Evolutionary conservation across 345 rosid genomes (phyloP), one percentile per base, ranked within the genome.

Genomic region (Hibiscus trionum): DNA sequence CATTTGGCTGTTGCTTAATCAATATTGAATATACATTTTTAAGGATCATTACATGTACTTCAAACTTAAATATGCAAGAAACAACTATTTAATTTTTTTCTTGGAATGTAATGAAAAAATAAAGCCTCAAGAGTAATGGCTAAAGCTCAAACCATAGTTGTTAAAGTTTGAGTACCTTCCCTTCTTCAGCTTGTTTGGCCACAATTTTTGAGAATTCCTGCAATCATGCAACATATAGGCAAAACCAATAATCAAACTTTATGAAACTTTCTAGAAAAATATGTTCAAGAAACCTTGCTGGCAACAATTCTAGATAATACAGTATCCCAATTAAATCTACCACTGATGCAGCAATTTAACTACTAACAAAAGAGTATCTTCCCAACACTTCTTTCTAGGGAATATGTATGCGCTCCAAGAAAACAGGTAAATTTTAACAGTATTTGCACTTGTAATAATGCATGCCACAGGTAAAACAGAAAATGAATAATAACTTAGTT

Each of bases 161-260:
- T 39, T 65, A 44, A 77, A 52, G 69, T 35, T 59, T 63, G 62
- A 68, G 60, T 69, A 93, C 98, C 98, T 91, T 91, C 52, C 96
- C 96, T 78, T 93, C 97, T 82, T 93, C 98, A 76, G 96, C 77
- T 77, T 86, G 91, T 82, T 90, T 93, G 44, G 96, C 96, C 66
- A 93, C 98, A 79, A 91, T 73, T 83, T 90, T 93, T 8, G 91
- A 78, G 72, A 93, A 72, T 72, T 93, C 93, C 98, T 93, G 88
- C 76, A 84, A 72, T 71, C 29, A 50, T 7, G 75, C 52, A 47
- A 71, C 11, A 56, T 50, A 52, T 27, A 72, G 5, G 46, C 4
- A 19, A 66, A 59, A 11, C 14, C 17, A 31, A 15, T 50, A 29
- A 61, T 71, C 26, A 61, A 50, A 60, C 37, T 52, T n/a, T 53